Evolutionary conservation across 2,329 filamentous ascomycete species (phyloP).

Genomic region (Blastomyces parvus): DNA sequence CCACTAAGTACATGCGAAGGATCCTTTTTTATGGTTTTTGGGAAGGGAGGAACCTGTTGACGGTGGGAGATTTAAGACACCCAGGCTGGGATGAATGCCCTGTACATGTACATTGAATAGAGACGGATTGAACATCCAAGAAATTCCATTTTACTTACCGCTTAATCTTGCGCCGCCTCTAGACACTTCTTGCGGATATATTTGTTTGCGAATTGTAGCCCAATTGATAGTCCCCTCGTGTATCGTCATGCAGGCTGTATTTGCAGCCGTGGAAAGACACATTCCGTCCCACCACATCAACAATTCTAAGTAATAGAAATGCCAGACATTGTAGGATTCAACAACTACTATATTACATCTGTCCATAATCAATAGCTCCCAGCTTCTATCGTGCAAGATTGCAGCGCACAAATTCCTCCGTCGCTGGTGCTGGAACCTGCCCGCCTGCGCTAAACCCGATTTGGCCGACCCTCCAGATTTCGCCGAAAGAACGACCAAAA

Average conservation of each 20-base stretch:
- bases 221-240: neutral
- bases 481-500: neutral
- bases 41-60: neutral
- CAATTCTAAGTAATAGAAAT: neutral
- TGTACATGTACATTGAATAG: constrained; percentile 18
- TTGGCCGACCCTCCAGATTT: neutral
- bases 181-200: neutral
- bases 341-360: neutral
- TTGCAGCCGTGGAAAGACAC: neutral
- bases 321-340: neutral
- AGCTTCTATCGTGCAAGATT: neutral
- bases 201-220: neutral
- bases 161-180: neutral
- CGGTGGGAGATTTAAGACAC: neutral
- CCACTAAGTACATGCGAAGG: constrained; percentile 24
- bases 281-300: neutral
- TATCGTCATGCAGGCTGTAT: neutral
- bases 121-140: constrained; percentile 11
- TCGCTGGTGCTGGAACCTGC: neutral
- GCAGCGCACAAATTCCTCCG: neutral
- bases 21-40: neutral
- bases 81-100: neutral
- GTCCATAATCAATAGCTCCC: neutral
- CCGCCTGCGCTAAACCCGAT: constrained; percentile 11
- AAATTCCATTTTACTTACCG: neutral